These are phyloP conservation scores for Pythium phragmiticola DNA, from an alignment of 352 stramenopile species.

Conservation along the genomic window DNA sequence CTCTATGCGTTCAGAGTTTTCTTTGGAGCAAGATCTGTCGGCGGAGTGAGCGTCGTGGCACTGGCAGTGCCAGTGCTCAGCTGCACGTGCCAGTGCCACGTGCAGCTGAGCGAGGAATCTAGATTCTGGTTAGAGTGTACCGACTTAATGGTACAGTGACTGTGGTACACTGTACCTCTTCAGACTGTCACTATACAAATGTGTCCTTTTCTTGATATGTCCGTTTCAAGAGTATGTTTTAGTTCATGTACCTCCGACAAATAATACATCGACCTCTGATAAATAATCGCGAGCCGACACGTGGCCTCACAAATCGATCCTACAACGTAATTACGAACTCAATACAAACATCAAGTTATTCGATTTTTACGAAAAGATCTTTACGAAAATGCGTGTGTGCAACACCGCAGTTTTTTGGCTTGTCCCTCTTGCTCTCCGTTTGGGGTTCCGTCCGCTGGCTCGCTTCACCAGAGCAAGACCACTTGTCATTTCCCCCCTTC, in stretches of 20 bases:
- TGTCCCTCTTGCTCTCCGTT: constrained; percentile 3
- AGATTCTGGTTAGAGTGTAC: background rate
- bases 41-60: too few relatives aligned
- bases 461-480: background rate
- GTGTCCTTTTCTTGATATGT: too few relatives aligned
- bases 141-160: background rate
- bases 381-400: constrained; percentile 17
- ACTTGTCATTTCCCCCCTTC: constrained; percentile 31
- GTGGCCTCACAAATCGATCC: constrained; percentile 10
- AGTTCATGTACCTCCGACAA: background rate
- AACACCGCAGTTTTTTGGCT: constrained; percentile 14
- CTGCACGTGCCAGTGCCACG: too few relatives aligned
- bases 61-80: too few relatives aligned
- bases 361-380: constrained; percentile 15
- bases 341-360: constrained; percentile 26
- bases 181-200: too few relatives aligned
- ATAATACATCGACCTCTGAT: constrained; percentile 1
- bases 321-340: constrained; percentile 7
- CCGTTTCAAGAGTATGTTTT: too few relatives aligned
- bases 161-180: constrained; percentile 1
- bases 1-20: too few relatives aligned
- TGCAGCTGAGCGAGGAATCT: too few relatives aligned
- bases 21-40: too few relatives aligned
- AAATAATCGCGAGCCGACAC: constrained; percentile 20
- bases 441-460: background rate